Evolutionary conservation across 108 stramenopile genomes (phyloP), one percentile per base, ranked within the genome.

Genomic region (Poteriospumella lacustris): DNA sequence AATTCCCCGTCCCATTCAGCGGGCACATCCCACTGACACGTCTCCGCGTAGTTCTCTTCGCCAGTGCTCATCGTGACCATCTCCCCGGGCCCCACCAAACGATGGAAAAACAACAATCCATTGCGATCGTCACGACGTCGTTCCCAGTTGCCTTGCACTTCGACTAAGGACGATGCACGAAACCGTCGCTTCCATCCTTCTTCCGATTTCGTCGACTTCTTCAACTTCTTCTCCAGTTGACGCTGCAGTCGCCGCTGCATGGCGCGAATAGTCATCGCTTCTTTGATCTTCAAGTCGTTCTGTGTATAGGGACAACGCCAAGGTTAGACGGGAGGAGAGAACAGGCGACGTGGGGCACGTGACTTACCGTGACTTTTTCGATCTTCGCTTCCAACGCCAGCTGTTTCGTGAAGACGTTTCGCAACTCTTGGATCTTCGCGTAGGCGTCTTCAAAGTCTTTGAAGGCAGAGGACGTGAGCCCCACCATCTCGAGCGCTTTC

Each of bases 61-160:
- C 26, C 70, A 5, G 41, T 3, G n/a, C n/a, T n/a, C n/a, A n/a
- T n/a, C n/a, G n/a, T n/a, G n/a, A n/a, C n/a, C n/a, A n/a, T n/a
- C n/a, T n/a, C n/a, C n/a, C n/a, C n/a, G n/a, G n/a, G n/a, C n/a
- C n/a, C n/a, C n/a, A n/a, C n/a, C n/a, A 73, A 12, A 42, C 42
- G 36, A 26, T 42, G 70, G 70, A 73, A 73, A 33, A 73, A 73
- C 9, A 44, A 5, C 28, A 56, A 9, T 29, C 70, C 70, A 73
- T 3, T 12, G 26, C 36, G 36, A 26, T 34, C 3, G 36, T 73
- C 70, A 26, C 19, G 36, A 42, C 70, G 36, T 73, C 47, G 36
- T 56, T 73, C 70, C 70, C 70, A 73, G 24, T 73, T 56, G 26
- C 70, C 70, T 56, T 73, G 70, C 12, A 56, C 5, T 73, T 73